Evolutionary conservation across 495 filamentous ascomycete genomes (phyloP).

Genomic region (Hypoxylon fragiforme): DNA sequence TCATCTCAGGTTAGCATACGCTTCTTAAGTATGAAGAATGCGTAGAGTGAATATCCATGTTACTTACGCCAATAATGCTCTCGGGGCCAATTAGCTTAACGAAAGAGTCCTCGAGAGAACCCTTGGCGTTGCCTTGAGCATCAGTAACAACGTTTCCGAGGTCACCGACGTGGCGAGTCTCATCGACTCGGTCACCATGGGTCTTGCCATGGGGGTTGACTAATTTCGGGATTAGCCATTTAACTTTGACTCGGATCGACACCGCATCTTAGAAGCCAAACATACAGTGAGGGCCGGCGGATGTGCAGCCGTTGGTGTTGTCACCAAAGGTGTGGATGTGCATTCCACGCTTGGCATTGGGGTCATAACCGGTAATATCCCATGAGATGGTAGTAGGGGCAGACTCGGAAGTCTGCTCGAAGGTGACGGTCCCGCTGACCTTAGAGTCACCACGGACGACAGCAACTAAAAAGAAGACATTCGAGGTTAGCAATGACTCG

Average conservation of each 20-base stretch:
- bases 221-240: conserved; percentile 40
- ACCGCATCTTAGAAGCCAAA: conserved; percentile 8
- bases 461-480: conserved; percentile 64
- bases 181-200: conserved; percentile 84
- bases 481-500: conserved; percentile 39
- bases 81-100: conserved; percentile 94
- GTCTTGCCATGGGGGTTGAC: conserved; percentile 93
- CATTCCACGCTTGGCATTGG: conserved; percentile 95
- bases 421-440: conserved; percentile 87
- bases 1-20: conserved; percentile 12
- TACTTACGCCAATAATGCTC: conserved; percentile 92
- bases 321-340: conserved; percentile 99
- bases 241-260: background rate
- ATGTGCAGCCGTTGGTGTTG: conserved; percentile 99
- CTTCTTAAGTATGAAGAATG: too few relatives aligned
- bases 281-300: conserved; percentile 94
- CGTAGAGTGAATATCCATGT: too few relatives aligned
- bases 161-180: conserved; percentile 91
- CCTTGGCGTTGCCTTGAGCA: conserved; percentile 82
- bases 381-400: conserved; percentile 82
- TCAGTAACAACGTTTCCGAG: conserved; percentile 96
- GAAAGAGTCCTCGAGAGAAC: conserved; percentile 71
- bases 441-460: conserved; percentile 96
- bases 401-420: conserved; percentile 85
- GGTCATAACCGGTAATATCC: conserved; percentile 88